Evolutionary conservation across 805 yeast genomes (phyloP), one percentile per base, ranked within the genome.

Genomic region (Millerago galiae): DNA sequence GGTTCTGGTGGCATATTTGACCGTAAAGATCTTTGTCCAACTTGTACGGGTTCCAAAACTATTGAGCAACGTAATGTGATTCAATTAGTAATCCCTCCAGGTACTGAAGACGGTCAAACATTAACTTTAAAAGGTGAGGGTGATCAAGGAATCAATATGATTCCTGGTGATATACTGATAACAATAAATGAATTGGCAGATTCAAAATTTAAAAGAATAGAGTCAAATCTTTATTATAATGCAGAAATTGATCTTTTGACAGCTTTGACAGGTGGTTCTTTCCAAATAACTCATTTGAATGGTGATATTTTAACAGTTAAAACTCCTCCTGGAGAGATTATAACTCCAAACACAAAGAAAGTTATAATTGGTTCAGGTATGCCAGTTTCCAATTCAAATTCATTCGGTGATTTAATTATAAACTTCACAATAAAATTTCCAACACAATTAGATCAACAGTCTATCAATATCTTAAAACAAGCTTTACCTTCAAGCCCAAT

Each of bases 401-500:
- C 38, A 5, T 56, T 38, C 45, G 89, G 90, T 43, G 70, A 81
- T 61, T 63, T 83, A 52, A 69, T 78, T 35, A 63, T 83, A 46
- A 71, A 73, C 50, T 82, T 83, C 56, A 65, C 70, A 16, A 72
- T 82, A 35, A 67, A 67, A 38, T 81, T 78, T 68, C 89, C 90
- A 29, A 57, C 54, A 21, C 83, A 84, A 57, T 72, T 95, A 37
- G 58, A 72, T 45, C 93, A 82, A 61, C 87, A 80, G 37, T 73
- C 80, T 57, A 71, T 85, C 60, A 74, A 79, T 57, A 63, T 70
- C 46, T 75, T 93, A 63, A 95, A 84, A 63, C 57, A 65, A 29
- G 74, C 88, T 37, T 72, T 93, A 60, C 98, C 98, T 17, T 65
- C 88, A 34, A 81, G 96, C 72, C 66, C 71, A 12, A 59, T 64